A percentile compares a stretch with the other conserved stretches of the same genome.
Conservation (phyloP, 805 yeast genomes). For the Nakazawaea molendinolei region DNA sequence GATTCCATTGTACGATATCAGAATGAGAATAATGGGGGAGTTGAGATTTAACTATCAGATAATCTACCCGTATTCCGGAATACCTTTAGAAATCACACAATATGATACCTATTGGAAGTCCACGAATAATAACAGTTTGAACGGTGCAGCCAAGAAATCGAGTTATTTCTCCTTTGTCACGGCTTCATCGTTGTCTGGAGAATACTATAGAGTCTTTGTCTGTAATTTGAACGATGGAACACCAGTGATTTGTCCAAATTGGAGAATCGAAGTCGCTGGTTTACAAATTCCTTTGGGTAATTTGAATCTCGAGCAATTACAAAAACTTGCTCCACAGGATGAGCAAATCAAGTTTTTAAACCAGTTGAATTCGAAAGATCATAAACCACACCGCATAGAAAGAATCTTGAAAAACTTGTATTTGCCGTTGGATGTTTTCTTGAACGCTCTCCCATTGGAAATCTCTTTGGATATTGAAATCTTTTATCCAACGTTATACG, state of each 20-base stretch:
- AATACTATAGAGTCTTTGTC: slow-evolving; percentile 62
- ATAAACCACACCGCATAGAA: slow-evolving; percentile 22
- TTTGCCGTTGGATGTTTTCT: slow-evolving; percentile 53
- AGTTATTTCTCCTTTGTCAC: slow-evolving; percentile 68
- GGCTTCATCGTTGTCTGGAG: slow-evolving; percentile 83
- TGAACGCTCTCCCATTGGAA: slow-evolving; percentile 46
- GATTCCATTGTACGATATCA: slow-evolving; percentile 75
- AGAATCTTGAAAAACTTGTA: slow-evolving; percentile 39
- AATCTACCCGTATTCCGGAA: slow-evolving; percentile 83
- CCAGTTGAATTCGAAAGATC: neutral
- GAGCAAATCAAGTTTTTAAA: neutral
- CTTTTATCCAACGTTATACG: slow-evolving; percentile 58
- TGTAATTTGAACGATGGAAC: slow-evolving; percentile 77
- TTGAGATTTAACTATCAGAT: slow-evolving; percentile 72
- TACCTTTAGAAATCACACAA: slow-evolving; percentile 79
- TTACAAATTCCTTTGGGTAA: slow-evolving; percentile 57
- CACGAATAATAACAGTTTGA: slow-evolving; percentile 42
- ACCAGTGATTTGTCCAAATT: slow-evolving; percentile 71
- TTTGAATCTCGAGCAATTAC: slow-evolving; percentile 40
- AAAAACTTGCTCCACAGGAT: slow-evolving; percentile 16
- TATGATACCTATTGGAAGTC: slow-evolving; percentile 98
- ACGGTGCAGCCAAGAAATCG: slow-evolving; percentile 13
- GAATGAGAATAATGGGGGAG: slow-evolving; percentile 79
- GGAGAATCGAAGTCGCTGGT: slow-evolving; percentile 43
- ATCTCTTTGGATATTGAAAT: slow-evolving; percentile 71